Conservation (phyloP, 225 moss, liverwort and hornwort species). For the Climacium dendroides region DNA sequence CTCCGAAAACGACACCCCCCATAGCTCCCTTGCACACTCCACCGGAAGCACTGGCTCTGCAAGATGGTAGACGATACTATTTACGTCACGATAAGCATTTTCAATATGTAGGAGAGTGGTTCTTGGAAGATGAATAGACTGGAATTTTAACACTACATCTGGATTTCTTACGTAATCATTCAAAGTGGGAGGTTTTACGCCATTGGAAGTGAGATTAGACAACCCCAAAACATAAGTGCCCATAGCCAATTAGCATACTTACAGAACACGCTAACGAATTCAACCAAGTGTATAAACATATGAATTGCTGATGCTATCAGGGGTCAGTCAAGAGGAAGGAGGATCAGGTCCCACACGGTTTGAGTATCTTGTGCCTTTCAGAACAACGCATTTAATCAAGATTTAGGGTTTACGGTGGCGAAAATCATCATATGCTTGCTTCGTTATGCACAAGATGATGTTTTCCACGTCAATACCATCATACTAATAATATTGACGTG, state of each 20-base stretch:
- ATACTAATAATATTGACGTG: not conserved
- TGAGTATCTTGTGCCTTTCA: not conserved
- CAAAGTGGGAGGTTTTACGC: not conserved
- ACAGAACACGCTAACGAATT: not conserved
- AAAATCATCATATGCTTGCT: not conserved
- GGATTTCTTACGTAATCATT: not conserved
- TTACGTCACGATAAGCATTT: not conserved
- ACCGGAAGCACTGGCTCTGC: constrained; percentile 35
- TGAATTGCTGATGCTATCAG: not conserved
- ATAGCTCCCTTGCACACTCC: constrained; percentile 75
- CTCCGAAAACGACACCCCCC: constrained; percentile 74
- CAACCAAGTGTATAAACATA: not conserved
- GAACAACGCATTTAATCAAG: not conserved
- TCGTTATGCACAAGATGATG: not conserved
- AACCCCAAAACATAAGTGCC: not conserved
- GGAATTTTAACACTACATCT: not conserved
- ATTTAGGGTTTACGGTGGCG: not conserved
- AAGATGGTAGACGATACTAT: not conserved
- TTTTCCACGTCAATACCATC: not conserved
- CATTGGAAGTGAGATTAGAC: not conserved
- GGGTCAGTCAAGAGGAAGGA: not conserved
- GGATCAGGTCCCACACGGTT: not conserved
- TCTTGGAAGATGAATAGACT: not conserved
- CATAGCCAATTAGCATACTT: not conserved
- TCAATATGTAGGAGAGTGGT: not conserved